A percentile compares a stretch with the other conserved stretches of the same genome.
Evolutionary conservation across 495 filamentous ascomycete species (phyloP).

Genomic region (Sabuloglossum arenarium): DNA sequence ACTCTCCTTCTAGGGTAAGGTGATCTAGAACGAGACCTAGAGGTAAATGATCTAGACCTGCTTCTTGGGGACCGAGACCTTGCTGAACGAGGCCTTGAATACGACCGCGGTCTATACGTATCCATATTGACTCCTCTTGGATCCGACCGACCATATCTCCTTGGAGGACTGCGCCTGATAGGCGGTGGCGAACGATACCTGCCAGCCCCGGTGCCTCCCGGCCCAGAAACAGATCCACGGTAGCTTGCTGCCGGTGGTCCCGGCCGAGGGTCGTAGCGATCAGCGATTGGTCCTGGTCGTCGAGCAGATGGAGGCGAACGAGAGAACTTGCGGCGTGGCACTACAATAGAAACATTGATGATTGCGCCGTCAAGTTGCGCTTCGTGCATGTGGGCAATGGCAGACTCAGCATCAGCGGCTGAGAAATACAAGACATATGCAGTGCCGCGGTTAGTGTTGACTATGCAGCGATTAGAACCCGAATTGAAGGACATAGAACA

Average conservation of each 20-base stretch:
- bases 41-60: slow-evolving; percentile 25
- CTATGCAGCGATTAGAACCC: slow-evolving; percentile 22
- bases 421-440: slow-evolving; percentile 78
- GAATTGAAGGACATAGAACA: neutral
- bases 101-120: slow-evolving; percentile 20
- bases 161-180: slow-evolving; percentile 2
- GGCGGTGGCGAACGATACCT: slow-evolving; percentile 11
- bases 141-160: slow-evolving; percentile 5
- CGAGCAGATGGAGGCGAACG: slow-evolving; percentile 17
- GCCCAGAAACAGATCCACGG: slow-evolving; percentile 6
- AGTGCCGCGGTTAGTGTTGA: slow-evolving; percentile 76
- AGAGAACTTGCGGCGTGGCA: slow-evolving; percentile 45
- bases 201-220: slow-evolving; percentile 8
- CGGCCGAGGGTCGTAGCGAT: slow-evolving; percentile 9
- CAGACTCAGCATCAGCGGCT: slow-evolving; percentile 61
- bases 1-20: slow-evolving; percentile 26
- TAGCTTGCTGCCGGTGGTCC: slow-evolving; percentile 15
- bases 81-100: slow-evolving; percentile 21
- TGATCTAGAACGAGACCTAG: slow-evolving; percentile 25
- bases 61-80: slow-evolving; percentile 17
- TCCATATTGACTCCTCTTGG: slow-evolving; percentile 6
- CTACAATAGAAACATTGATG: slow-evolving; percentile 82
- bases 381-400: slow-evolving; percentile 96
- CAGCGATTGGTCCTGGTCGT: slow-evolving; percentile 2
- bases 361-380: slow-evolving; percentile 76